Evolutionary conservation across 768 basidiomycete genomes (phyloP).

Genomic region (Mycena vulgaris): DNA sequence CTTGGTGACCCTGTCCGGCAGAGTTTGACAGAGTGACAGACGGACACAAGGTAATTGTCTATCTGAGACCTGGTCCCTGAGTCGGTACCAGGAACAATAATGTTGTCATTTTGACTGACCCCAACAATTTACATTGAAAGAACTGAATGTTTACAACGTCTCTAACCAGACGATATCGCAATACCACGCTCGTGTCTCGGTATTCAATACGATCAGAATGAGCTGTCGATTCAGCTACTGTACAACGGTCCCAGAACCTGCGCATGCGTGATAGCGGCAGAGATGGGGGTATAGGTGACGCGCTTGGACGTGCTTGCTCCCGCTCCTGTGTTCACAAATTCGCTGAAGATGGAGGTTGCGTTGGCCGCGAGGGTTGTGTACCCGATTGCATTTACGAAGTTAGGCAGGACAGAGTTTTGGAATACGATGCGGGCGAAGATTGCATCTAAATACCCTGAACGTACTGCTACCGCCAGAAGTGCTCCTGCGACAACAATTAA

Average conservation of each 20-base stretch:
- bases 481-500: background rate
- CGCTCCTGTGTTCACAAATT: constrained; percentile 44
- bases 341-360: constrained; percentile 46
- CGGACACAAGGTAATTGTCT: too few species aligned
- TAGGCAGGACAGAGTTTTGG: constrained; percentile 43
- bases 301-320: constrained; percentile 44
- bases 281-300: constrained; percentile 40
- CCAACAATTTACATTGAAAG: too few species aligned
- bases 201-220: too few species aligned
- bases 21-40: too few species aligned
- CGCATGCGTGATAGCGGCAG: constrained; percentile 39
- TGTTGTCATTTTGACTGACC: too few species aligned
- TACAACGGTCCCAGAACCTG: constrained; percentile 44
- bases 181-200: too few species aligned
- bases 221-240: constrained; percentile 39
- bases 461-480: background rate
- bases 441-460: too few species aligned
- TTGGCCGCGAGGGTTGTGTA: constrained; percentile 45
- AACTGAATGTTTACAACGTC: too few species aligned
- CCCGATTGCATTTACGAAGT: constrained; percentile 44
- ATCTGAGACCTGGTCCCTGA: too few species aligned
- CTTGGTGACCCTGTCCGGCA: too few species aligned
- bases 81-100: too few species aligned
- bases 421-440: constrained; percentile 45
- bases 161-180: too few species aligned